Percentiles rank a stretch among this genome's conserved stretches.
Conservation (phyloP, 768 basidiomycete species). For the Suillus discolor region DNA sequence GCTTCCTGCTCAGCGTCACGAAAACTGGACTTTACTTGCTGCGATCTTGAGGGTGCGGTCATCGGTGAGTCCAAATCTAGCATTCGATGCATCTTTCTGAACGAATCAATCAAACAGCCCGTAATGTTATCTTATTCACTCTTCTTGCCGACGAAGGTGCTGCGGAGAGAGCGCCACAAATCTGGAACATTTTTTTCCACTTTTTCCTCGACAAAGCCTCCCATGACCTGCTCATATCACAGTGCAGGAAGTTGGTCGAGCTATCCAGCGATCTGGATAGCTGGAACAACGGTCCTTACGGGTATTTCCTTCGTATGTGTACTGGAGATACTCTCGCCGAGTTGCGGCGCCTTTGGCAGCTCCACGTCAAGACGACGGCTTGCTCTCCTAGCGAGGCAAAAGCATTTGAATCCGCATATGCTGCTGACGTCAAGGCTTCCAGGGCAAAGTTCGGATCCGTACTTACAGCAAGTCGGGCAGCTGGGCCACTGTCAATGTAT, state of each 20-base stretch:
- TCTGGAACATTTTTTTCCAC: constrained; percentile 38
- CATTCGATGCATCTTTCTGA: not conserved
- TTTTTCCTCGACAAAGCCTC: constrained; percentile 27
- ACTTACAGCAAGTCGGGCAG: constrained; percentile 26
- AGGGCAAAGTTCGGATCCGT: not conserved
- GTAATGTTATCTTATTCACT: constrained; percentile 31
- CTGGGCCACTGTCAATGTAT: constrained; percentile 25
- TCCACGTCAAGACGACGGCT: constrained; percentile 17
- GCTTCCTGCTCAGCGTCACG: constrained; percentile 19
- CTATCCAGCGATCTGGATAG: constrained; percentile 20
- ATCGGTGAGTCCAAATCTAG: constrained; percentile 22
- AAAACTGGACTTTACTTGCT: constrained; percentile 32
- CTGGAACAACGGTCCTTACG: constrained; percentile 31
- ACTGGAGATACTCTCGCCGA: constrained; percentile 26
- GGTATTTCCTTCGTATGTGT: constrained; percentile 25
- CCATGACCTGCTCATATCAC: constrained; percentile 25
- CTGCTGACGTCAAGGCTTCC: constrained; percentile 23
- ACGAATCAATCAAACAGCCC: constrained; percentile 18
- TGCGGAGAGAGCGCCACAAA: constrained; percentile 16
- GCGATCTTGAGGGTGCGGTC: constrained; percentile 32
- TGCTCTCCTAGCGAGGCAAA: constrained; percentile 16
- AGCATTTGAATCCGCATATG: constrained; percentile 20
- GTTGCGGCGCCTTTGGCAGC: constrained; percentile 24
- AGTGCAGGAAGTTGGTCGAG: constrained; percentile 26
- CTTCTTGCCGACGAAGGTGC: constrained; percentile 27